phyloP scores from a whole-genome alignment of 805 yeast species.

The Myxozyma melibiosi region DNA sequence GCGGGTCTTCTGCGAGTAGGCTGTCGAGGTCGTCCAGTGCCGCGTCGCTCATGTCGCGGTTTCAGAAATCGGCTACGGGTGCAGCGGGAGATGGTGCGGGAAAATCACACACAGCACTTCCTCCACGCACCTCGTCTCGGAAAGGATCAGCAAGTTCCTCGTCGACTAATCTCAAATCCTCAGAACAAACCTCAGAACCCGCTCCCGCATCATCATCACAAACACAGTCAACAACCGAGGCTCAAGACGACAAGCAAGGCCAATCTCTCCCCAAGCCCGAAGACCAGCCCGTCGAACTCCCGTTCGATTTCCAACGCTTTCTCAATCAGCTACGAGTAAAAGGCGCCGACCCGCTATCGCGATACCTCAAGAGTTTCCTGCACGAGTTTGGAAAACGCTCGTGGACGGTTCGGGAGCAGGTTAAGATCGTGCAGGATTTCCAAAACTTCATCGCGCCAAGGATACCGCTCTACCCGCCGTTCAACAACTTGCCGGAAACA shows the following conservation, averaged over 20 bases:
- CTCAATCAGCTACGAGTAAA: constrained; percentile 68
- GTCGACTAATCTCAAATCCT: background rate
- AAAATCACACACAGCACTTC: background rate
- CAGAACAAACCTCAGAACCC: background rate
- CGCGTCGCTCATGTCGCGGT: constrained; percentile 1
- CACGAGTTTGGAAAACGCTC: constrained; percentile 68
- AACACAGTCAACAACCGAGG: background rate
- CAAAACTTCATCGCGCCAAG: constrained; percentile 53
- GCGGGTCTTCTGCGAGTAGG: background rate
- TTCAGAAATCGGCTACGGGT: background rate
- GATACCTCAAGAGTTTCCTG: constrained; percentile 73
- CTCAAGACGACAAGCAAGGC: background rate
- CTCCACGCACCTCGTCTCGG: constrained; percentile 9
- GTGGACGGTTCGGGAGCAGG: constrained; percentile 78
- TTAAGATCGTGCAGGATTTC: constrained; percentile 76
- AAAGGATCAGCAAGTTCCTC: background rate
- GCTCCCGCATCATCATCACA: background rate
- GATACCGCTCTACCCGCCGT: constrained; percentile 68
- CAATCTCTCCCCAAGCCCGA: constrained; percentile 26
- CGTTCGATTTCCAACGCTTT: constrained; percentile 84
- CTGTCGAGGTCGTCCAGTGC: constrained; percentile 13
- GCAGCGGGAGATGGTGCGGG: background rate
- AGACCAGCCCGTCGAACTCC: constrained; percentile 41
- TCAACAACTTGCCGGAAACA: constrained; percentile 61
- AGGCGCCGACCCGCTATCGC: constrained; percentile 84